phyloP scores from a whole-genome alignment of 2,329 filamentous ascomycete species.

The Alternaria tenuissima region DNA sequence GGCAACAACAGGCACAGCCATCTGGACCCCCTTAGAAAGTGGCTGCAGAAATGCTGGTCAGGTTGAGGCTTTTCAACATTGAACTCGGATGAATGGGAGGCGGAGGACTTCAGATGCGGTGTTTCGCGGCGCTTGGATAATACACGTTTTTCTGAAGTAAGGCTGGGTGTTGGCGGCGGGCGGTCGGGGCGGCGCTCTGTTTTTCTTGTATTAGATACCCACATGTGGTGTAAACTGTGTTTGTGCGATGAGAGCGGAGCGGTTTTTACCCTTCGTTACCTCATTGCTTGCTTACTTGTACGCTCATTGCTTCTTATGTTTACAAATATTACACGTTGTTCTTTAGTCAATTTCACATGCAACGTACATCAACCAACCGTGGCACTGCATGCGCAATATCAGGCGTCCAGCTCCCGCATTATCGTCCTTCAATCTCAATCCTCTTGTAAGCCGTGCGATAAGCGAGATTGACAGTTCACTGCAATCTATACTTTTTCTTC shows the following conservation, averaged over 20 bases:
- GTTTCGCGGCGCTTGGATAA: slow-evolving; percentile 6
- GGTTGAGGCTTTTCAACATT: not conserved
- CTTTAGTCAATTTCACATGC: not conserved
- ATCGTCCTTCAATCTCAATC: not conserved
- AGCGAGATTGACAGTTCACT: slow-evolving; percentile 11
- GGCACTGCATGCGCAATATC: not conserved
- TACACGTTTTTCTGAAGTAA: not conserved
- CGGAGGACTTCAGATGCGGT: not conserved
- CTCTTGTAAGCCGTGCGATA: slow-evolving; percentile 3
- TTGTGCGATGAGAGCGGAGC: not conserved
- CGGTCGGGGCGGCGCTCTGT: not conserved
- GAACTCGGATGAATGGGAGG: not conserved
- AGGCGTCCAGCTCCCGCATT: not conserved
- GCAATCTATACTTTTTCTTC: not conserved
- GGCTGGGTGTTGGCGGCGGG: not conserved
- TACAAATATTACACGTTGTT: not conserved
- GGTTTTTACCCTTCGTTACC: not conserved
- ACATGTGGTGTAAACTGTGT: slow-evolving; percentile 12
- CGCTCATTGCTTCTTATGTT: slow-evolving; percentile 4
- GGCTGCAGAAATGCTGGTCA: not conserved
- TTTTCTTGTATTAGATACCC: slow-evolving; percentile 16
- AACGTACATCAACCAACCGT: not conserved
- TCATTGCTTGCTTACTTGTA: slow-evolving; percentile 2
- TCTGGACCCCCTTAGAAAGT: slow-evolving; percentile 7
- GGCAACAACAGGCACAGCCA: slow-evolving; percentile 13